Percentiles rank a stretch among this genome's conserved stretches.
Evolutionary conservation across 1,139 yeast species (phyloP).

Genomic region (Yamadazyma atlantica): DNA sequence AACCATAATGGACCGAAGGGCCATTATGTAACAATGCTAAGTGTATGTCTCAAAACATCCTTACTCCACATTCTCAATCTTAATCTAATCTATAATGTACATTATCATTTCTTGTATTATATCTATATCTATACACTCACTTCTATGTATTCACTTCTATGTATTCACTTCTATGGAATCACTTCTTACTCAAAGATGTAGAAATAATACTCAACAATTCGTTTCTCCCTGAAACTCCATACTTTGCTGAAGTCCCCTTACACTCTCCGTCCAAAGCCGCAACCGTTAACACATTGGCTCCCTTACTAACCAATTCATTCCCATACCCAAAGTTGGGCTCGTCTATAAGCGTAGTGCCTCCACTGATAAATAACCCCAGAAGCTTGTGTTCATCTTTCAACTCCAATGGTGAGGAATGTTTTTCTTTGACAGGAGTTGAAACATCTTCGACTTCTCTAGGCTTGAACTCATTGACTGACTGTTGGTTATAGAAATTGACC

Average conservation of each 20-base stretch:
- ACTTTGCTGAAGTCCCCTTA: constrained; percentile 59
- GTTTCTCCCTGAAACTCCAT: constrained; percentile 74
- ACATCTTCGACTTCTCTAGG: constrained; percentile 18
- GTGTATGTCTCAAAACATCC: no score
- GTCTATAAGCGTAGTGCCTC: constrained; percentile 68
- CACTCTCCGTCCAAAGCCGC: constrained; percentile 49
- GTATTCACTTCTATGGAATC: no score
- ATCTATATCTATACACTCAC: no score
- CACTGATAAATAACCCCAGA: constrained; percentile 55
- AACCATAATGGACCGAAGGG: not conserved
- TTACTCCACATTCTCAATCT: no score
- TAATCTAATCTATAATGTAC: no score
- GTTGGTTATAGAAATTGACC: constrained; percentile 30
- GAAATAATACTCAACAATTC: constrained; percentile 61
- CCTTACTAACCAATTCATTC: constrained; percentile 38
- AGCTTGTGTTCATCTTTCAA: constrained; percentile 14
- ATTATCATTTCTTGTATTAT: not conserved
- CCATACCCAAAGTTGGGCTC: constrained; percentile 69
- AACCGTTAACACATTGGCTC: constrained; percentile 55
- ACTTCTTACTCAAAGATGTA: constrained; percentile 1
- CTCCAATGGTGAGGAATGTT: constrained; percentile 5
- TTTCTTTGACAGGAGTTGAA: constrained; percentile 13
- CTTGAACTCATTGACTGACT: constrained; percentile 24
- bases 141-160: not conserved
- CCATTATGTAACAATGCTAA: no score